phyloP scores from a whole-genome alignment of 768 basidiomycete genomes.

The Panaeolus papilionaceus region DNA sequence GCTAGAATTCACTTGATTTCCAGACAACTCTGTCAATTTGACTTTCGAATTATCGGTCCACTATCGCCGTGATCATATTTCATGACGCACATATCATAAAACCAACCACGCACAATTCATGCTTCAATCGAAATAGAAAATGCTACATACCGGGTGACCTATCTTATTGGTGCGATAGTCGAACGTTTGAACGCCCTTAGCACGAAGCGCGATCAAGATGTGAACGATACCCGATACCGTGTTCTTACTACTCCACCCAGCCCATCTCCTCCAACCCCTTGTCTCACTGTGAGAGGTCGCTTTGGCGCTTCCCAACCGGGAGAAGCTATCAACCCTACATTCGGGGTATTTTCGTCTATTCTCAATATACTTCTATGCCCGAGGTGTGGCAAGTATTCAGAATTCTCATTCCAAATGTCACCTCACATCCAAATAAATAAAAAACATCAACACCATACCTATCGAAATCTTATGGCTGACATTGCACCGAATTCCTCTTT shows the following conservation, averaged over 20 bases:
- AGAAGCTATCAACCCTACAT: background rate
- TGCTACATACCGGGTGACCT: background rate
- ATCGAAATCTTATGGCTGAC: background rate
- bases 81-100: background rate
- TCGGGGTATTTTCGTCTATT: background rate
- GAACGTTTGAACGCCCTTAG: background rate
- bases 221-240: background rate
- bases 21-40: background rate
- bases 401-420: background rate
- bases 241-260: background rate
- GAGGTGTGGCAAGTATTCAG: background rate
- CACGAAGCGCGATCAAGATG: background rate
- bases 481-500: background rate
- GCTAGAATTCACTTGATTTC: background rate
- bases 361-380: background rate
- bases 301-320: background rate
- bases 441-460: background rate
- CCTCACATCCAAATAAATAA: background rate
- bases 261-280: background rate
- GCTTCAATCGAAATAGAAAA: background rate
- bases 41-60: background rate
- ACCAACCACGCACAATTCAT: background rate
- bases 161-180: background rate
- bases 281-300: background rate
- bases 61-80: background rate